Evolutionary conservation across 192 early-diverging fungal genomes (phyloP).

Genomic region (Coemansia guatemalensis): DNA sequence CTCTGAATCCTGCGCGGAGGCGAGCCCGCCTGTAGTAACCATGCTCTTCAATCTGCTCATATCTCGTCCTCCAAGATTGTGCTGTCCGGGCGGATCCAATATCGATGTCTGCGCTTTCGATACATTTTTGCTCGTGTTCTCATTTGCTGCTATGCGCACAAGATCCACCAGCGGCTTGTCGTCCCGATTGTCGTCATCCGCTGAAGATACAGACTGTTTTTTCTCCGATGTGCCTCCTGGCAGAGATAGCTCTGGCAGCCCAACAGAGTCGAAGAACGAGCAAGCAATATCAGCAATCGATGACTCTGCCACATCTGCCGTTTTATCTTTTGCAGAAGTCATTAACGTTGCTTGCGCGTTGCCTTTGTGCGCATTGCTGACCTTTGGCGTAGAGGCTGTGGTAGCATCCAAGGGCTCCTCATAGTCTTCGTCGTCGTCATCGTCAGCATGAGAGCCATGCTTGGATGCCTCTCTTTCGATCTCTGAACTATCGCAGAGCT

Average conservation of each 20-base stretch:
- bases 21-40: not conserved
- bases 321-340: not conserved
- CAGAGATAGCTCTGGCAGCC: slow-evolving; percentile 11
- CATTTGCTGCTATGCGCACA: not conserved
- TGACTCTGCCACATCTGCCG: slow-evolving; percentile 13
- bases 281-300: slow-evolving; percentile 37
- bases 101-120: not conserved
- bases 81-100: slow-evolving; percentile 37
- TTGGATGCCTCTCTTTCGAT: not conserved
- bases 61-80: slow-evolving; percentile 17
- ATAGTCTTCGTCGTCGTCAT: not conserved
- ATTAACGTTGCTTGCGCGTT: not conserved
- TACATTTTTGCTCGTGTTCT: not conserved
- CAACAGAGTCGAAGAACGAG: slow-evolving; percentile 19
- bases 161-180: slow-evolving; percentile 2
- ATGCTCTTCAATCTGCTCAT: slow-evolving; percentile 7
- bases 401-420: not conserved
- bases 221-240: not conserved
- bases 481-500: not conserved
- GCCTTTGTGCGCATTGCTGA: not conserved
- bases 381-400: not conserved
- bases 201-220: not conserved
- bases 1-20: not conserved
- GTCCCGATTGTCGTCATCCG: not conserved
- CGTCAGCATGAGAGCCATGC: not conserved